These are phyloP conservation scores for Bolboschoenus planiculmis DNA, from an alignment of 176 grass and related monocot genomes.

Conservation along the genomic window DNA sequence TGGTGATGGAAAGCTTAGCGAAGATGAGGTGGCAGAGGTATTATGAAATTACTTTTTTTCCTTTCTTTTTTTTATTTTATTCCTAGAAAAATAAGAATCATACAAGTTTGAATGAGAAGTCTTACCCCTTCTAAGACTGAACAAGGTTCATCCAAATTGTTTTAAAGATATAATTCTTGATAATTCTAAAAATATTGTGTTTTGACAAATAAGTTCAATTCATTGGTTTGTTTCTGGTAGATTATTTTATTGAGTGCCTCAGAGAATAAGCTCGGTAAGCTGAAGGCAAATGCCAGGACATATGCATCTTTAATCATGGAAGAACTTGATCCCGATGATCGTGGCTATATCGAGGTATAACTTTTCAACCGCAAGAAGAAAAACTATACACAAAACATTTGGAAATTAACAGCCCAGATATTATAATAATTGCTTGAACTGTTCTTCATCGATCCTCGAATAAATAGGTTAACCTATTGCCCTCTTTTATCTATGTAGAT, in stretches of 20 bases:
- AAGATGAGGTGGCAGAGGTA: slow-evolving; percentile 89
- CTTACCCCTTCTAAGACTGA: background rate
- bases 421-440: background rate
- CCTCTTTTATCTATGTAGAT: slow-evolving; percentile 37
- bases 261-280: slow-evolving; percentile 73
- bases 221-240: slow-evolving; percentile 19
- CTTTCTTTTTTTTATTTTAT: background rate
- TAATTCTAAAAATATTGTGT: background rate
- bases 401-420: background rate
- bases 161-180: background rate
- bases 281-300: slow-evolving; percentile 65
- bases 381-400: background rate
- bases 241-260: slow-evolving; percentile 80
- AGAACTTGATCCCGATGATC: slow-evolving; percentile 67
- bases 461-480: background rate
- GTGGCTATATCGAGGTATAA: slow-evolving; percentile 75
- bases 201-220: background rate
- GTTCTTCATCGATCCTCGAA: background rate
- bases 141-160: background rate
- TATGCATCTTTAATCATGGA: slow-evolving; percentile 95
- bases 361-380: background rate
- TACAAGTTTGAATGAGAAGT: background rate
- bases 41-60: background rate
- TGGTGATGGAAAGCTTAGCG: slow-evolving; percentile 77
- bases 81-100: background rate